Percentiles rank a stretch among this genome's conserved stretches.
These are phyloP conservation scores for Mortierella hygrophila DNA, from an alignment of 192 early-diverging fungal genomes.

Conservation along the genomic window DNA sequence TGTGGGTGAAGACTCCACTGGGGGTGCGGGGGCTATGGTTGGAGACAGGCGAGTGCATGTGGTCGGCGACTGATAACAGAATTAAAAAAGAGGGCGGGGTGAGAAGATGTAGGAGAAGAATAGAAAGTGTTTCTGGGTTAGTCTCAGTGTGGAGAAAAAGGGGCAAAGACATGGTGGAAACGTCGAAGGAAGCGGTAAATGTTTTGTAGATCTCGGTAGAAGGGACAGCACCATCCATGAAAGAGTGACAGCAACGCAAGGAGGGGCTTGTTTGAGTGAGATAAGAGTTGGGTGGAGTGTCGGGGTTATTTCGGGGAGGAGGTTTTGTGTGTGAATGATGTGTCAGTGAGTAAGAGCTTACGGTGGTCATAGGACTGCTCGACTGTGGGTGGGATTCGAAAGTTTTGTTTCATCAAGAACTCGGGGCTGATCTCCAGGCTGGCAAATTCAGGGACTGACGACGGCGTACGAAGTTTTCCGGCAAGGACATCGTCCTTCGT, in stretches of 20 bases:
- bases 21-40: slow-evolving; percentile 48
- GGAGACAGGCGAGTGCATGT: slow-evolving; percentile 20
- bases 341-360: slow-evolving; percentile 9
- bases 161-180: background rate
- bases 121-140: background rate
- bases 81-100: background rate
- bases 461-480: slow-evolving; percentile 65
- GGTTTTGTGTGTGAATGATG: background rate
- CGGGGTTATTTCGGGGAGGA: background rate
- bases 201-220: background rate
- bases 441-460: slow-evolving; percentile 63
- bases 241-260: background rate
- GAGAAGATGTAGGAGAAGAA: background rate
- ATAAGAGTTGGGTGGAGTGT: background rate
- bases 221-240: background rate
- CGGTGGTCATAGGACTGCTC: slow-evolving; percentile 49
- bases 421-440: slow-evolving; percentile 69
- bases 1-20: slow-evolving; percentile 11
- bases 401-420: slow-evolving; percentile 71
- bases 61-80: slow-evolving; percentile 11
- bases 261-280: background rate
- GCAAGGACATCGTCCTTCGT: slow-evolving; percentile 66
- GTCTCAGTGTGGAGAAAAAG: background rate
- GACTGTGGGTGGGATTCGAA: slow-evolving; percentile 66
- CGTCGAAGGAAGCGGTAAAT: background rate